Base-by-base conservation (phyloP, 305 asterid genomes). In the Plantago coronopus region DNA sequence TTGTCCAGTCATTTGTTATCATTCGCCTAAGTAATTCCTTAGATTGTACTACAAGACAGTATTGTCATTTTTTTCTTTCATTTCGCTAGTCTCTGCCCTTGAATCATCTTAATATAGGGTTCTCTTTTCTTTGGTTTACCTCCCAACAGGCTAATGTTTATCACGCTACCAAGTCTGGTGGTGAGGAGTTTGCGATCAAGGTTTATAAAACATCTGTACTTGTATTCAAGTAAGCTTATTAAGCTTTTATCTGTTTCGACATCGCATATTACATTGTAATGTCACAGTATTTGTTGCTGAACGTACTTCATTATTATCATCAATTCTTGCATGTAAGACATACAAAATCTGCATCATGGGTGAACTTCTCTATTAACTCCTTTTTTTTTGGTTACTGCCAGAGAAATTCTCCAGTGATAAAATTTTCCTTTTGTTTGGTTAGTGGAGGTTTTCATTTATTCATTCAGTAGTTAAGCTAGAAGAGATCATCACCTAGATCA, bases 121-220 rank as follows among this genome's bases (percentile, higher is more conserved):
- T 16, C n/a, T 45, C 34, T 58, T 48, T 40, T 14, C 60, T 61
- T 72, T n/a, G 59, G 49, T n/a, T n/a, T n/a, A n/a, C 37, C 38
- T 37, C 51, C 57, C 42, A 50, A 68, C 95, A 91, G 96, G 97
- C 97, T 59, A 93, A 93, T 80, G 97, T 93, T 29, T 89, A 89
- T 67, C 99, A 93, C 75, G 97, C 99, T 50, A 80, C 97, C 54
- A 93, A 80, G 78, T 57, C 86, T 54, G 87, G 85, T 49, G 95
- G 95, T 59, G 87, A 77, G 81, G 97, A 93, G 66, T 74, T 93
- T 56, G 99, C 97, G 3, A 85, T 93, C 83, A 93, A 93, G 79
- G 74, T 89, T 60, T 93, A 93, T 81, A 89, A 89, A 78, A 93
- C 97, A 63, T 93, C 99, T 40, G 77, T 93, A 64, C 91, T 89